Evolutionary conservation across 2,329 filamentous ascomycete genomes (phyloP).

Genomic region (Ploettnerulaceae sp.): DNA sequence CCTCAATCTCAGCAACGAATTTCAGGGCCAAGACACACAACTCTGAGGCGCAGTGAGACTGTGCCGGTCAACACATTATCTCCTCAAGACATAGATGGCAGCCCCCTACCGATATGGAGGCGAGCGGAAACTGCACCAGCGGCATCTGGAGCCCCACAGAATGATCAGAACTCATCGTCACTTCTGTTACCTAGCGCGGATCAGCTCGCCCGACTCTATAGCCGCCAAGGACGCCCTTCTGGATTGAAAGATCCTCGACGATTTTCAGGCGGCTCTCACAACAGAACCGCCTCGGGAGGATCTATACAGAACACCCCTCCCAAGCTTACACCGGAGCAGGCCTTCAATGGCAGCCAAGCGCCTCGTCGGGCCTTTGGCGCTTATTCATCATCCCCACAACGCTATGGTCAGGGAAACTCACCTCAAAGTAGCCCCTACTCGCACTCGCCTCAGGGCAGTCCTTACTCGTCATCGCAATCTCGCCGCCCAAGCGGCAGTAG

Average conservation of each 20-base stretch:
- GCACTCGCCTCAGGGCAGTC: constrained; percentile 2
- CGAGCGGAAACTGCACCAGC: constrained; percentile 24
- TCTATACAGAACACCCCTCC: constrained; percentile 16
- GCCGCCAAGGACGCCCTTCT: constrained; percentile 30
- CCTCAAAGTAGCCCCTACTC: constrained; percentile 9
- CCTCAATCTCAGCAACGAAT: constrained; percentile 13
- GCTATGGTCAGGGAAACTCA: constrained; percentile 3
- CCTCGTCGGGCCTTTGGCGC: constrained; percentile 16
- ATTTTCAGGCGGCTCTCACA: constrained; percentile 18
- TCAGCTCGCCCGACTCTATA: constrained; percentile 31
- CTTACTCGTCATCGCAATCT: constrained; percentile 17
- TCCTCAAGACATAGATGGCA: constrained; percentile 9
- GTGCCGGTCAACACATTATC: constrained; percentile 14
- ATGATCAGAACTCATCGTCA: neutral
- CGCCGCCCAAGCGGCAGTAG: constrained; percentile 18
- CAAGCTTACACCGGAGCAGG: constrained; percentile 14
- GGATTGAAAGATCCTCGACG: constrained; percentile 29
- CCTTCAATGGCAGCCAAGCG: constrained; percentile 13
- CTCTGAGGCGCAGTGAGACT: constrained; percentile 22
- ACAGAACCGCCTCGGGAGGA: constrained; percentile 14
- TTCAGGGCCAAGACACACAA: constrained; percentile 15
- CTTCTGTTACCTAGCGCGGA: constrained; percentile 26
- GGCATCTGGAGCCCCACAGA: constrained; percentile 1
- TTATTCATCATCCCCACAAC: constrained; percentile 11
- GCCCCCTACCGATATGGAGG: constrained; percentile 18